Evolutionary conservation across 768 basidiomycete species (phyloP).

Genomic region (Mycena rebaudengoi): DNA sequence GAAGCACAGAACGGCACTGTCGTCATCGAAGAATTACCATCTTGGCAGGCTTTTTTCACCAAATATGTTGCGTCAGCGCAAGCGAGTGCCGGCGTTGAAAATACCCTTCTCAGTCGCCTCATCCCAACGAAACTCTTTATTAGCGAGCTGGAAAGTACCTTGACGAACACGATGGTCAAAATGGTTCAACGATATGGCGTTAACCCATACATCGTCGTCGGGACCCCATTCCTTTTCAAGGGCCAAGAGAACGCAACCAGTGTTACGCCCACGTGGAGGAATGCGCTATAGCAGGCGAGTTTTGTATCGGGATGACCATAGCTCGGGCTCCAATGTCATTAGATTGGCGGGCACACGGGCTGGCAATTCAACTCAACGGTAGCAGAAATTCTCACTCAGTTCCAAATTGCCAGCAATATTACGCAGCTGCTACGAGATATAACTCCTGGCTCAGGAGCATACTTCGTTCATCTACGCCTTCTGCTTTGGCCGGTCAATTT

Average conservation of each 20-base stretch:
- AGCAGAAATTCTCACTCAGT: not conserved
- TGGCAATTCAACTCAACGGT: not conserved
- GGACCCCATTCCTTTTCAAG: slow-evolving; percentile 30
- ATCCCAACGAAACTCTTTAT: slow-evolving; percentile 35
- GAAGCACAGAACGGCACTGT: slow-evolving; percentile 36
- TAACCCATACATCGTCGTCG: slow-evolving; percentile 30
- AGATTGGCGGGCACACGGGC: not conserved
- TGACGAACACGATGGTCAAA: slow-evolving; percentile 23
- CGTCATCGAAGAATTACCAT: slow-evolving; percentile 38
- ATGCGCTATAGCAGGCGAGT: slow-evolving; percentile 30
- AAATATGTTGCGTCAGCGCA: slow-evolving; percentile 38
- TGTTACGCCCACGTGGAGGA: slow-evolving; percentile 33
- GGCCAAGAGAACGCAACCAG: slow-evolving; percentile 24
- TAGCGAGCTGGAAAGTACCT: slow-evolving; percentile 29
- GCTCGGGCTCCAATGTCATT: too few relatives aligned
- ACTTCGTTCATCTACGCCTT: slow-evolving; percentile 20
- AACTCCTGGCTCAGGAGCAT: slow-evolving; percentile 1
- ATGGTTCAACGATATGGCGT: slow-evolving; percentile 18
- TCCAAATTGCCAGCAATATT: not conserved
- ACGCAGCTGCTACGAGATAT: not conserved
- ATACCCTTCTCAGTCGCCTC: slow-evolving; percentile 36
- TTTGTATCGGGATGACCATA: not conserved
- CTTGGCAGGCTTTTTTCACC: slow-evolving; percentile 41
- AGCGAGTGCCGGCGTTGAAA: slow-evolving; percentile 36
- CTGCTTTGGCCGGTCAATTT: too few relatives aligned